Base-by-base conservation (phyloP, 371 early-diverging fungal species). In the Lichtheimia corymbifera region DNA sequence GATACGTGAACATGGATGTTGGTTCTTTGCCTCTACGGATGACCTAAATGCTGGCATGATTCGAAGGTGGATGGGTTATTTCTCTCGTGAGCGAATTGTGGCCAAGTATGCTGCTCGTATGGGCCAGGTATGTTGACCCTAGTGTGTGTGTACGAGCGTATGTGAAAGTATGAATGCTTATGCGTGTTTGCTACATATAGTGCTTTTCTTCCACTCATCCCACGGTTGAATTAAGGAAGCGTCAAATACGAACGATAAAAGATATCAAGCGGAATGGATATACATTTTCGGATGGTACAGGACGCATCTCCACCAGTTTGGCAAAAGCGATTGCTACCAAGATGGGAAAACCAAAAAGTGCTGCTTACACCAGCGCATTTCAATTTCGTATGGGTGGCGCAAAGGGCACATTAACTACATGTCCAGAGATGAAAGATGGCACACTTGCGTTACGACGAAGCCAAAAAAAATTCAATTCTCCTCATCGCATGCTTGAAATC, bases 341-440 rank as follows among this genome's bases (percentile, higher is more conserved):
- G 51, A 66, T 35, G 53, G 68, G 35, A 40, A 82, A 58, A 67
- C 72, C 53, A 71, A 22, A 22, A 2, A 83, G 45, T 63, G 55
- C 59, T 70, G 63, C 61, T 75, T 47, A 22, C 0, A 92, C 93
- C 0, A 72, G 78, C 9, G 96, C 92, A 0, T 85, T 89, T 54
- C 91, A 92, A 65, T 82, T 93, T 14, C 84, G 92, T 18, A 67
- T 88, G 5, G 91, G 81, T 20, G 93, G 93, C 7, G 83, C 80
- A 12, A 93, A 90, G 72, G 94, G 93, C 4, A 83, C 88, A 3
- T 50, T 90, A 1, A 66, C 65, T 50, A 20, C 72, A 7, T 69
- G 63, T n/a, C 67, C 49, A 6, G 17, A 5, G 58, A 47, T 63
- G 40, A 18, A 22, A 71, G 22, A 58, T 43, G 11, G 73, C 68